Evolutionary conservation across 257 asterid species (phyloP), one percentile per base, ranked within the genome.

Genomic region (Primulina eburnea): DNA sequence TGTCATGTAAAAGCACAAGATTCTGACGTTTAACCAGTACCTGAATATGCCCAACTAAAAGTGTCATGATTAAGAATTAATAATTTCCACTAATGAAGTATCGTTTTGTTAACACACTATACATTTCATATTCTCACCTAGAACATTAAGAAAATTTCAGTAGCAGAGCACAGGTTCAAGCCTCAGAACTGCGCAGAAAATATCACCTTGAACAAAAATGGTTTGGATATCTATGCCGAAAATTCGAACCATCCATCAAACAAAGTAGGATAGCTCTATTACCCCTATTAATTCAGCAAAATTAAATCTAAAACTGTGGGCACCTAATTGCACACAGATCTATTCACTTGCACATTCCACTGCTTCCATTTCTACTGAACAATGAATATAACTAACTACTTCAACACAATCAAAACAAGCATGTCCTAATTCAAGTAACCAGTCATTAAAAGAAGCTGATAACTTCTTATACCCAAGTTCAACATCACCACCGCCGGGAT

Each of bases 401-500:
- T 61, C 56, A 67, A 28, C 37, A 50, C 47, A 61, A 58, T 67
- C 11, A 52, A 35, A 55, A 72, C 33, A 61, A 12, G 61, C 37
- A 16, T 67, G 1, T 30, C 65, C 35, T 32, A 52, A 53, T 16
- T 67, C 65, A 68, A 56, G 63, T 4, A 32, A 33, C 69, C 6
- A 26, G 18, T 72, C 74, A 59, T 18, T 63, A 62, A 65, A 67
- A 50, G 67, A 16, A 62, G 68, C 64, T 2, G 35, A 29, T 4
- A 38, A 71, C 20, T 3, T 47, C 35, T 20, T 17, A 73, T 12
- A 10, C 50, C 65, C 32, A 43, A 37, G 18, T 29, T 34, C 61
- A 62, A 17, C 68, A 26, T 33, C 61, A 66, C 16, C 71, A 18
- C 26, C 72, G 67, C 26, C 1, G 26, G 60, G 68, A 76, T 62